Base-by-base conservation (phyloP, 2,329 filamentous ascomycete genomes). In the Exophiala spinifera region DNA sequence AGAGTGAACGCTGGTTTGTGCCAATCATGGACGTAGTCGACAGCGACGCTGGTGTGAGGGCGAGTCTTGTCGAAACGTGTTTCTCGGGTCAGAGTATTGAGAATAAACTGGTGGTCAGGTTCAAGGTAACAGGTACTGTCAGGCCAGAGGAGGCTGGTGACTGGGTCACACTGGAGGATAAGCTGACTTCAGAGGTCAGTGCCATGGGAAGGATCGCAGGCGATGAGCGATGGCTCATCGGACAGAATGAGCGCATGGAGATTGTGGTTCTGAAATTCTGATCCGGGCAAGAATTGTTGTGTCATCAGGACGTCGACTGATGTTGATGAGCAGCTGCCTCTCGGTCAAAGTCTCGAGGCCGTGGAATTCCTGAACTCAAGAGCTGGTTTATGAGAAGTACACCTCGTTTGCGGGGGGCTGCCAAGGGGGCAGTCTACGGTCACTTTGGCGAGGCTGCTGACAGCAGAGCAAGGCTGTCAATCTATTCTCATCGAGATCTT, bases 211-310 rank as follows among this genome's bases (percentile, higher is more conserved):
- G 73, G 56, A 79, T 86, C 14, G 76, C 69, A 33, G 84, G 82
- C 1, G 80, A 83, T 56, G 83, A 86, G 66, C 69, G 80, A 51
- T 85, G 82, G 76, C 49, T 86, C n/a, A 67, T 86, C 10, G 83
- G 83, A 0, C 79, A 85, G 68, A 82, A 82, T 63, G 58, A 61
- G 1, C 64, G 71, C 7, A 74, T 78, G 28, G 73, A 76, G 55
- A 65, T 86, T 43, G 79, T 80, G 0, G 68, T 86, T 51, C 69
- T 79, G 55, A 67, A 75, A 51, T 85, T 86, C 57, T 62, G 45
- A 65, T 23, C 3, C n/a, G 11, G n/a, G 20, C 19, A 20, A 13
- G 8, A 28, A 14, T 21, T 20, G 3, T 31, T 8, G 10, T 25
- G 3, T 25, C 7, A 25, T 25, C 23, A 25, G 23, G 4, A 25